Conservation (phyloP, 495 filamentous ascomycete genomes). For the Xanthoparmelia taractica region DNA sequence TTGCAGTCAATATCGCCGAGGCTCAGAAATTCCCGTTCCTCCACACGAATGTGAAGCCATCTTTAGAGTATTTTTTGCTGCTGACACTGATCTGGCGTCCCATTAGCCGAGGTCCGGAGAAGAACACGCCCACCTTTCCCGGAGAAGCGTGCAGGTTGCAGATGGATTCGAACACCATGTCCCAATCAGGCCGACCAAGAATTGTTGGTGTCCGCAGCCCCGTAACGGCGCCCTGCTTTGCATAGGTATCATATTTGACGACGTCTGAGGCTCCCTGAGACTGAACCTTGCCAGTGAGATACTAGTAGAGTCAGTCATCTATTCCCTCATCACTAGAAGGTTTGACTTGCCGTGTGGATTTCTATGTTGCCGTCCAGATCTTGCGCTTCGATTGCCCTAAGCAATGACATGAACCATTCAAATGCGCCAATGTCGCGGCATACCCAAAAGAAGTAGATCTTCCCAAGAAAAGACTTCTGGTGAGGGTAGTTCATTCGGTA, state of each 20-base stretch:
- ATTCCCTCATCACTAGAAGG: neutral
- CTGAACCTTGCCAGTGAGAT: conserved; percentile 71
- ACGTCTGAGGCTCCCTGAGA: conserved; percentile 71
- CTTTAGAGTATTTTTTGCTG: conserved; percentile 68
- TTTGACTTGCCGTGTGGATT: conserved; percentile 46
- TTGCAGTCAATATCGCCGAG: neutral
- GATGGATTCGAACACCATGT: conserved; percentile 69
- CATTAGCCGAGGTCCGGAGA: conserved; percentile 67
- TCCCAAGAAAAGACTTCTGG: conserved; percentile 62
- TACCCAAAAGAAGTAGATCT: conserved; percentile 84
- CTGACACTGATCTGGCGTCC: conserved; percentile 62
- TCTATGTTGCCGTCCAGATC: conserved; percentile 74
- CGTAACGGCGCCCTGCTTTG: conserved; percentile 69
- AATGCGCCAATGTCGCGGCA: conserved; percentile 72
- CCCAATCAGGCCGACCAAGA: conserved; percentile 73
- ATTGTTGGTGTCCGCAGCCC: conserved; percentile 68
- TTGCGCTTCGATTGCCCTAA: conserved; percentile 74
- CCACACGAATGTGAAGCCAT: neutral
- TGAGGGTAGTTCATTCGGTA: conserved; percentile 78
- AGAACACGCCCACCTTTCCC: conserved; percentile 71
- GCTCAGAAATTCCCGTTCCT: neutral
- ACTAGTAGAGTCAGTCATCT: conserved; percentile 29
- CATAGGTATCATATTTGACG: conserved; percentile 77
- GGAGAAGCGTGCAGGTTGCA: conserved; percentile 57
- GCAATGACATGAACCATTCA: conserved; percentile 73